Evolutionary conservation across 192 early-diverging fungal genomes (phyloP).

Genomic region (Coemansia sp.): DNA sequence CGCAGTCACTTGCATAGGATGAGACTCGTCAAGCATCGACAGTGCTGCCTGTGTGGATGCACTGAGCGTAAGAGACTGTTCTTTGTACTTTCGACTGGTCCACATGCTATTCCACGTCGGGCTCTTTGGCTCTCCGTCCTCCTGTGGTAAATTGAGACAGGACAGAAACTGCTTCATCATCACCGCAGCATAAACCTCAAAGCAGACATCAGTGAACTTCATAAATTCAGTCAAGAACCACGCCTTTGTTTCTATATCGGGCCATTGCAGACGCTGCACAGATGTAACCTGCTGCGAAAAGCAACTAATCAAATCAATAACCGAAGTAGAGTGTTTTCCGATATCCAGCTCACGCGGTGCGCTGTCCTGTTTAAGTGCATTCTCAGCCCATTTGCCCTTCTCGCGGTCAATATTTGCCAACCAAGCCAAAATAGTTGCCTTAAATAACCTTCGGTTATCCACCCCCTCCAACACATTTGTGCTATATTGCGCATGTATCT

Average conservation of each 20-base stretch:
- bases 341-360: conserved; percentile 29
- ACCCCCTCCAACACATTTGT: conserved; percentile 15
- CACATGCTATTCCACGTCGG: conserved; percentile 45
- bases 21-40: conserved; percentile 41
- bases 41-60: conserved; percentile 38
- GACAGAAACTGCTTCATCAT: conserved; percentile 50
- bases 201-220: conserved; percentile 37
- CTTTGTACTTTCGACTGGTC: conserved; percentile 52
- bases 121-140: conserved; percentile 19
- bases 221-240: conserved; percentile 49
- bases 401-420: conserved; percentile 41
- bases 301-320: conserved; percentile 48
- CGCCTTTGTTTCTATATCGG: conserved; percentile 44
- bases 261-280: conserved; percentile 45
- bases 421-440: conserved; percentile 30
- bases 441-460: conserved; percentile 41
- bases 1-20: conserved; percentile 27
- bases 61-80: conserved; percentile 35
- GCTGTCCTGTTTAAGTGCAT: conserved; percentile 51
- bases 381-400: conserved; percentile 36
- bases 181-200: conserved; percentile 46
- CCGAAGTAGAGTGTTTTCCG: conserved; percentile 56
- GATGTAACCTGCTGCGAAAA: conserved; percentile 51
- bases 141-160: conserved; percentile 19
- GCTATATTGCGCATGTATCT: conserved; percentile 31